Evolutionary conservation across 2,329 filamentous ascomycete genomes (phyloP).

Genomic region (Sclerotinia sclerotiorum): DNA sequence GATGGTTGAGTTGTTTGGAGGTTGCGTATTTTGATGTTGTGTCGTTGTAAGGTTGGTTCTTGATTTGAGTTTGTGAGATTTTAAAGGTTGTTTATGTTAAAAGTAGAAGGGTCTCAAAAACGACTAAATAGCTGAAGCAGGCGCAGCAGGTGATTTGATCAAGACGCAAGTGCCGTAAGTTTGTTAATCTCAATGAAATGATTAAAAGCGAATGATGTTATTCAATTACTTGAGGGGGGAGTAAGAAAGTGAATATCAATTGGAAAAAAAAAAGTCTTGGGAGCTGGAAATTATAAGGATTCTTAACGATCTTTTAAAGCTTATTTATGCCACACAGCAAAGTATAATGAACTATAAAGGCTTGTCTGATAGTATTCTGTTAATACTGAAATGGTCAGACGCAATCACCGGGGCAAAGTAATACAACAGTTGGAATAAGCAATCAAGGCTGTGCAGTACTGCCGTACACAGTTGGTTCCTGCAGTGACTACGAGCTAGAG

Average conservation of each 20-base stretch:
- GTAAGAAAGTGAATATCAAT: slow-evolving; percentile 9
- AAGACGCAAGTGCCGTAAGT: background rate
- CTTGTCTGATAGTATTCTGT: slow-evolving; percentile 10
- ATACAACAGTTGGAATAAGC: slow-evolving; percentile 12
- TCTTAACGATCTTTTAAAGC: slow-evolving; percentile 5
- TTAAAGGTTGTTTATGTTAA: background rate
- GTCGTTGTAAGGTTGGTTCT: background rate
- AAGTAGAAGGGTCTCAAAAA: background rate
- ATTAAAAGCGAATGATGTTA: background rate
- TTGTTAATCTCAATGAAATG: background rate
- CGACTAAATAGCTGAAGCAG: background rate
- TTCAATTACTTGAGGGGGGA: background rate
- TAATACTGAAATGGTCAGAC: slow-evolving; percentile 12
- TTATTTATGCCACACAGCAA: background rate
- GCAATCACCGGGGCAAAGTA: slow-evolving; percentile 7
- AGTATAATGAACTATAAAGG: background rate
- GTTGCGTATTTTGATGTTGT: background rate
- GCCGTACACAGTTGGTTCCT: slow-evolving; percentile 8
- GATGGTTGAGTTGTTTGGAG: background rate
- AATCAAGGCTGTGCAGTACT: slow-evolving; percentile 2
- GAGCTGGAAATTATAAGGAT: slow-evolving; percentile 18
- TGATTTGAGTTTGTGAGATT: background rate
- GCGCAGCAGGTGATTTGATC: background rate
- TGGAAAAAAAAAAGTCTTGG: background rate
- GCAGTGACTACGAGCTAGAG: background rate